Conservation (phyloP, 768 basidiomycete genomes). For the Baorangia bicolor region DNA sequence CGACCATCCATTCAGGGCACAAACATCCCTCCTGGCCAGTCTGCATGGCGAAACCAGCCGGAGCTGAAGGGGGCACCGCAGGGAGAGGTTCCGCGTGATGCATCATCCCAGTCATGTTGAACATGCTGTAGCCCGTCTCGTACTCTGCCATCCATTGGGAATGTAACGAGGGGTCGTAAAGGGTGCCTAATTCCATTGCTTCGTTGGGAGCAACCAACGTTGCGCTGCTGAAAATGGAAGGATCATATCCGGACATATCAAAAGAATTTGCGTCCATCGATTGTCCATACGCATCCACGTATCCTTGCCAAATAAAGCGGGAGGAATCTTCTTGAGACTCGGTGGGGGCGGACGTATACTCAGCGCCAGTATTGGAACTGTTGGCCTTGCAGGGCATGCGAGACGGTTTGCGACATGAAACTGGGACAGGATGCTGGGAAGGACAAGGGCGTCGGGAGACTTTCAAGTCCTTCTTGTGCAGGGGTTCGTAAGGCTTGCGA, state of each 20-base stretch:
- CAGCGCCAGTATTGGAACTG: not conserved
- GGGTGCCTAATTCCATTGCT: not conserved
- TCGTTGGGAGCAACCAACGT: not conserved
- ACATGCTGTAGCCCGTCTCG: not conserved
- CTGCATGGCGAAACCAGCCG: not conserved
- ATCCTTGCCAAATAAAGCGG: not conserved
- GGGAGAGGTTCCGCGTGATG: not conserved
- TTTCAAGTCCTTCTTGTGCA: not conserved
- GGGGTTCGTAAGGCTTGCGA: not conserved
- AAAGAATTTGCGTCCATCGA: not conserved
- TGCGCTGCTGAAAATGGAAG: not conserved
- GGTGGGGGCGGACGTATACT: not conserved
- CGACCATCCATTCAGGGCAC: constrained; percentile 18
- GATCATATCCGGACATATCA: not conserved
- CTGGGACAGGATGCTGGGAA: not conserved
- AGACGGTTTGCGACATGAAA: not conserved
- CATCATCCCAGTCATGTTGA: not conserved
- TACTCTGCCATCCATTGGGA: constrained; percentile 10
- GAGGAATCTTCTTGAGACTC: not conserved
- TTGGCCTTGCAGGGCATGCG: not conserved
- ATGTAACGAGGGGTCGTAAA: not conserved
- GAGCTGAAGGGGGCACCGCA: not conserved
- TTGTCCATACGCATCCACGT: not conserved
- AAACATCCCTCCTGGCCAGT: constrained; percentile 1
- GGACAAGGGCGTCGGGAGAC: not conserved